Base-by-base conservation (phyloP, 352 stramenopile species). In the Pythium vanterpoolii region DNA sequence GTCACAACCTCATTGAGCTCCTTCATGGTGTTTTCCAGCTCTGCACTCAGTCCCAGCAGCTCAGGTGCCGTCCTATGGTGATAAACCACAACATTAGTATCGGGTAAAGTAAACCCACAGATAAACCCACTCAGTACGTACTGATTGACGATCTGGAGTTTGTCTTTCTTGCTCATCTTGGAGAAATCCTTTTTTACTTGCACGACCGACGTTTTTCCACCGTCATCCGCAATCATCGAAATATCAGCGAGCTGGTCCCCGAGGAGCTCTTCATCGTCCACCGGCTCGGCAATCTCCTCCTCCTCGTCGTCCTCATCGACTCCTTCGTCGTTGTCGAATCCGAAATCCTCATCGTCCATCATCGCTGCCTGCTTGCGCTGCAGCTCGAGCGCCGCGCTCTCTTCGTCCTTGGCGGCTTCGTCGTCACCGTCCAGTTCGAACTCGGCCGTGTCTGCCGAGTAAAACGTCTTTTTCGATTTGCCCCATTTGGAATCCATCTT, bases 311-410 rank as follows among this genome's bases (percentile, higher is more conserved):
- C 71, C 13, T 79, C 79, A 4, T 45, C 60, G 8, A 27, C 42
- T 7, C 59, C 58, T 0, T 58, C 67, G 13, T 34, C 58, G 2
- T 66, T 60, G 9, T 66, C 74, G 47, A 95, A 77, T n/a, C 74
- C 86, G 69, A 93, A 93, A 62, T 95, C 86, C 51, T 92, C 84
- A 49, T 91, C 80, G 68, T 91, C 86, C 80, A 95, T 87, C 76
- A 93, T 81, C 19, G 81, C 74, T 6, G 79, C 79, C 72, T 95
- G 83, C 52, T 93, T 92, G 51, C 76, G 79, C 68, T 95, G 86
- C 46, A 95, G 54, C 57, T 95, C 86, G 5, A 95, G 56, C 39
- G 86, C 86, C 14, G 83, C 86, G 49, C 87, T 80, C 48, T 95
- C 86, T 72, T 95, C 86, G 39, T 95, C 86, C 44, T 89, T 85